A percentile compares a stretch with the other conserved stretches of the same genome.
phyloP scores from a whole-genome alignment of 306 rosid species.

The Astragalus membranaceus region DNA sequence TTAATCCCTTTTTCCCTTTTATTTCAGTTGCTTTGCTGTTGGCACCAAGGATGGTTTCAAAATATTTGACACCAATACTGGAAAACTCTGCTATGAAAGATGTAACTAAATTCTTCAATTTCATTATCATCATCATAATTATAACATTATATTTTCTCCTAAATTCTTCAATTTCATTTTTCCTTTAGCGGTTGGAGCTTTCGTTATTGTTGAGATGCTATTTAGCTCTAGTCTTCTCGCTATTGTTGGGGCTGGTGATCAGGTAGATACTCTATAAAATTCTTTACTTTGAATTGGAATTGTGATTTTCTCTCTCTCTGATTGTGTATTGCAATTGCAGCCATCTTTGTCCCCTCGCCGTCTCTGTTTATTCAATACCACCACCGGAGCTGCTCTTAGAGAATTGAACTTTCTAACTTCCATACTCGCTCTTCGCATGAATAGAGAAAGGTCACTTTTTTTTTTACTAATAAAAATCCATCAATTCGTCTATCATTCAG shows the following conservation, averaged over 20 bases:
- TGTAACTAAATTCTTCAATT: slow-evolving; percentile 23
- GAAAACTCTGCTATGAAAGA: slow-evolving; percentile 71
- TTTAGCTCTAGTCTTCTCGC: slow-evolving; percentile 92
- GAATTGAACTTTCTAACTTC: slow-evolving; percentile 89
- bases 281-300: neutral
- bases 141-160: neutral
- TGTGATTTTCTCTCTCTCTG: neutral
- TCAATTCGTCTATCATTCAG: neutral
- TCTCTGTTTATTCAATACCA: slow-evolving; percentile 81
- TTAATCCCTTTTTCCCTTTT: neutral
- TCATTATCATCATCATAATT: neutral
- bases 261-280: slow-evolving; percentile 38
- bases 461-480: neutral
- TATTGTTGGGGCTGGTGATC: slow-evolving; percentile 95
- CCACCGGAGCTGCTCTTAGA: slow-evolving; percentile 61
- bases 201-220: slow-evolving; percentile 79
- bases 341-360: slow-evolving; percentile 93
- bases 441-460: slow-evolving; percentile 50
- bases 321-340: slow-evolving; percentile 26
- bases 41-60: slow-evolving; percentile 81
- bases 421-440: slow-evolving; percentile 87
- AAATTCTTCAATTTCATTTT: neutral
- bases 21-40: slow-evolving; percentile 67
- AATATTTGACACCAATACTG: slow-evolving; percentile 67
- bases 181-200: slow-evolving; percentile 61